Base-by-base conservation (phyloP, 306 rosid species). In the Gynostemma pentaphyllum region DNA sequence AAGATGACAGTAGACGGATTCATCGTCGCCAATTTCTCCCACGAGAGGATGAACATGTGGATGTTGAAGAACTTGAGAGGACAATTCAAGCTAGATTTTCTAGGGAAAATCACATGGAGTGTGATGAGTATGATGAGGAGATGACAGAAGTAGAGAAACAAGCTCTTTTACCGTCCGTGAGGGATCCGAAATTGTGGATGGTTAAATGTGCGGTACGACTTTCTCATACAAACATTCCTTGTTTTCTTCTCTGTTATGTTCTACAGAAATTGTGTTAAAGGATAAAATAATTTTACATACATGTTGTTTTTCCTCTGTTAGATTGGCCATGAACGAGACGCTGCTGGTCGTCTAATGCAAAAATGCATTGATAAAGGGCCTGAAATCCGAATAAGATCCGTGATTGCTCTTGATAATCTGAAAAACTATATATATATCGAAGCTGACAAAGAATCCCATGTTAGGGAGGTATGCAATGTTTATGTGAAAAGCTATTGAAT, bases 131-230 rank as follows among this genome's bases (percentile, higher is more conserved):
- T 41, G 94, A 81, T 40, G 99, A 94, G 71, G 99, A 94, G 63
- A 75, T 94, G 5, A 89, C 97, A 19, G 97, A 94, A 63, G 97
- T 94, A 16, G 99, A 94, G 41, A 97, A 94, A 62, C 99, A 94
- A 60, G 97, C 97, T 26, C 89, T 89, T 45, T 76, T 89, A 72
- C 99, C 99, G 30, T 94, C 99, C 67, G 95, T 94, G 50, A 84
- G 96, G 76, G 99, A 94, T 75, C 97, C 99, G 49, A 94, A 94
- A 79, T 73, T 94, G 79, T 94, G 99, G 99, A 89, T 94, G 99
- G 91, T 94, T 69, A 94, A 89, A 75, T 94, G 99, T 71, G 87
- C 87, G 82, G 99, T 89, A 94, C 67, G 96, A 45, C 74, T 52
- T 67, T 18, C 62, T 49, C 51, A 34, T 2, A 45, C 32, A 22